Percentiles rank a stretch among this genome's conserved stretches.
Evolutionary conservation across 2,329 filamentous ascomycete genomes (phyloP).

Genomic region (Magnaporthales sp.): DNA sequence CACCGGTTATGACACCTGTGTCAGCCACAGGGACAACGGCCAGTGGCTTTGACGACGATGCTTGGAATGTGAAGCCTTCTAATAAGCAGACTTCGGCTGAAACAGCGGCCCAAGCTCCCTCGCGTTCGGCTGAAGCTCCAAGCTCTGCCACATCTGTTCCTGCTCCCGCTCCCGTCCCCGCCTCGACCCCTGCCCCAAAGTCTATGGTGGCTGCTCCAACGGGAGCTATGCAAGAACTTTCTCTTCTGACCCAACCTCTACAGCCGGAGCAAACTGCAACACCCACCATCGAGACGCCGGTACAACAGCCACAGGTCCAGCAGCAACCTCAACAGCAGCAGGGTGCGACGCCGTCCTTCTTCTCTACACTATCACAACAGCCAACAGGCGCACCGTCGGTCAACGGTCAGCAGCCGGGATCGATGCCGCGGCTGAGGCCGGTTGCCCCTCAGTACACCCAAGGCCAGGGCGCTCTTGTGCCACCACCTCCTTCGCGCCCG

Average conservation of each 20-base stretch:
- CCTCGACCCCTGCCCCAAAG: conserved; percentile 22
- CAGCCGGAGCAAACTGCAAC: conserved; percentile 35
- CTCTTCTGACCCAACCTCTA: conserved; percentile 42
- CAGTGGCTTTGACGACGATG: conserved; percentile 84
- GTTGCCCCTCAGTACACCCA: conserved; percentile 56
- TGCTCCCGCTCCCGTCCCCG: conserved; percentile 27
- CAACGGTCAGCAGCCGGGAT: conserved; percentile 29
- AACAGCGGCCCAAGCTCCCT: not conserved
- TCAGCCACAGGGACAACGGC: conserved; percentile 16
- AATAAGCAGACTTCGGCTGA: conserved; percentile 34
- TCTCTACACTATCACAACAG: conserved; percentile 37
- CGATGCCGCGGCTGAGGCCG: conserved; percentile 57
- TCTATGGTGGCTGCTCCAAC: conserved; percentile 44
- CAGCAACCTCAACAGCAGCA: conserved; percentile 17
- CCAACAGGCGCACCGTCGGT: conserved; percentile 33
- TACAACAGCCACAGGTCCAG: conserved; percentile 21
- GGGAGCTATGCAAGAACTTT: conserved; percentile 56
- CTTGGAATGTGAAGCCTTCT: conserved; percentile 89
- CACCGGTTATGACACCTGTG: conserved; percentile 13
- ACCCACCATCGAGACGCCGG: conserved; percentile 21
- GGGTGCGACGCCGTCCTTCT: conserved; percentile 52
- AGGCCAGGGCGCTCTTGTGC: conserved; percentile 55
- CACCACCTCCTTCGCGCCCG: conserved; percentile 70
- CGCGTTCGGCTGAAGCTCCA: conserved; percentile 16
- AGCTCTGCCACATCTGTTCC: conserved; percentile 24